Base-by-base conservation (phyloP, 768 basidiomycete species). In the Rhizopogon salebrosus region DNA sequence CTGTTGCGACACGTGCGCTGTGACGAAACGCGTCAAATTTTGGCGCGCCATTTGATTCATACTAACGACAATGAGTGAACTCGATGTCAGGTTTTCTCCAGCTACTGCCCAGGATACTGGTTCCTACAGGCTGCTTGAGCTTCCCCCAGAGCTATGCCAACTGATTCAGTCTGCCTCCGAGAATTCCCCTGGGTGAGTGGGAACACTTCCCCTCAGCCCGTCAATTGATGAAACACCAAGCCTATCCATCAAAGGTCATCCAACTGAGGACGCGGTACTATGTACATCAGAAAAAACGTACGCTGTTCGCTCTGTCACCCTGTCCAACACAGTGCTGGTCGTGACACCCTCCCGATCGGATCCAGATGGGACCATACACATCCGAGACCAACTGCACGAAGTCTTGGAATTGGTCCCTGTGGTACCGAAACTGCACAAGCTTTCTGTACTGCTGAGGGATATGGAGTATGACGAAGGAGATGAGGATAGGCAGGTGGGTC, bases 301-400 rank as follows among this genome's bases (percentile, higher is more conserved):
- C 64, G 63, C 80, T 2, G 71, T 98, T 24, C 85, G 95, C 51
- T 88, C 93, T 0, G 85, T 98, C n/a, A 77, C 79, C 8, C 73
- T 97, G 42, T 97, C 94, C 16, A 98, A 98, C 67, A 86, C 92
- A 0, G 71, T 95, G 31, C 74, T 94, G 11, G 79, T 98, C 40
- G 75, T 89, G 54, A 83, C 84, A 3, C 72, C 83, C 16, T 70
- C 75, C 2, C 64, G 70, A 36, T 57, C 60, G 3, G 57, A 64
- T 40, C 58, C 65, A 2, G 64, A 70, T 18, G 73, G 79, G 41
- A 69, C 71, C 1, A 73, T 90, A 9, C 79, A 87, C 49, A 85
- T 97, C 48, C 81, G 86, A 48, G 90, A 93, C 58, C 85, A 87
- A 59, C 71, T 93, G 29, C 85, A 83, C 59, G 87, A 97, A 60